Evolutionary conservation across 169 alveolate genomes (phyloP).

Genomic region (Cryptosporidium ubiquitum): DNA sequence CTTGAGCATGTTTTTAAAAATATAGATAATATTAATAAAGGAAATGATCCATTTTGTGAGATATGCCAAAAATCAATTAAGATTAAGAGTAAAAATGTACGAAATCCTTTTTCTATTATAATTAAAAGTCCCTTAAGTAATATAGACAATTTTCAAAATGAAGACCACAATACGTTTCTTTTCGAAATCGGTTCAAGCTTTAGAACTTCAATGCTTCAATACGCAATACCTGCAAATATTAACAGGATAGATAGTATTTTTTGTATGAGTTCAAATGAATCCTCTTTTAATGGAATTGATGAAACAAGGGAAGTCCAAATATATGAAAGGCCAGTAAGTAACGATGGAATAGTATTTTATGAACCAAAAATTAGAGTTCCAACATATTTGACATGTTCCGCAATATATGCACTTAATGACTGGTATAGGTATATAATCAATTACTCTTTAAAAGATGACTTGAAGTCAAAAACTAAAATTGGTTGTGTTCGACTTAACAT

Average conservation of each 20-base stretch:
- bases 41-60: conserved; percentile 11
- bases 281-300: conserved; percentile 54
- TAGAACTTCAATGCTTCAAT: conserved; percentile 48
- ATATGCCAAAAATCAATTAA: conserved; percentile 32
- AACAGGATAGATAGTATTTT: conserved; percentile 28
- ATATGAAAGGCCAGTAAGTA: background rate
- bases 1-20: conserved; percentile 55
- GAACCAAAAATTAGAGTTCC: conserved; percentile 50
- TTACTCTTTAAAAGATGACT: conserved; percentile 24
- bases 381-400: conserved; percentile 32
- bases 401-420: background rate
- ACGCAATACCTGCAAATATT: conserved; percentile 38
- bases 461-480: conserved; percentile 46
- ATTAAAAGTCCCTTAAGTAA: background rate
- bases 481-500: conserved; percentile 36
- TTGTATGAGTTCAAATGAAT: conserved; percentile 38
- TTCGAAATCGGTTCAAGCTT: conserved; percentile 36
- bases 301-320: conserved; percentile 58
- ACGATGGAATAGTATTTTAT: conserved; percentile 32
- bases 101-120: conserved; percentile 51
- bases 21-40: conserved; percentile 12
- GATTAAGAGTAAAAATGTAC: background rate
- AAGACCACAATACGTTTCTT: background rate
- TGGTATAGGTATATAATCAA: conserved; percentile 49
- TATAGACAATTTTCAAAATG: background rate